Evolutionary conservation across 345 rosid genomes (phyloP), one percentile per base, ranked within the genome.

Genomic region (Arabis alpina): DNA sequence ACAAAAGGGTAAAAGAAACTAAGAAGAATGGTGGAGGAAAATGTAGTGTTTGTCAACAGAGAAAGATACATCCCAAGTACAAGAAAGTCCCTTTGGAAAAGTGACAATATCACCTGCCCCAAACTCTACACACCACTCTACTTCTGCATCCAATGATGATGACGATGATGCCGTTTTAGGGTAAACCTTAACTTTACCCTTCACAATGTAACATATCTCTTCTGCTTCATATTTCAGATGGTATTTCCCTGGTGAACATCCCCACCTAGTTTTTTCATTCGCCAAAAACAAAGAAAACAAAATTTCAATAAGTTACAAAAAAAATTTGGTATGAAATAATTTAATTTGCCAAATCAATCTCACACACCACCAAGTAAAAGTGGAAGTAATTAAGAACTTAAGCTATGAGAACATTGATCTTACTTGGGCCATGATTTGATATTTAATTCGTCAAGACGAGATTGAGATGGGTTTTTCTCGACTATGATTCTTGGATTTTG

Each of bases 381-480:
- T 8, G 10, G 44, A 47, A 67, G 15, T 37, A 30, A 34, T 19
- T 19, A 19, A 19, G 23, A 19, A 19, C 23, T 34, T 34, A 34
- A 39, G 9, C 12, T 51, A 52, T 25, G 39, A 61, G 44, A 62
- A 15, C 42, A 5, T 37, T 23, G 13, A 48, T 72, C 80, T 84
- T 81, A 92, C 98, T 92, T 92, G 84, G 98, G 97, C 95, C 98
- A 92, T 63, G 88, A 87, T 86, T 88, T 90, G 95, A 92, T 71
- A 80, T 90, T 88, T 24, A 92, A 70, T 64, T 90, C 91, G 6
- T 80, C 75, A 30, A 92, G 86, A 43, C 80, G 84, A 16, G 93
- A 73, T 42, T 88, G 84, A 49, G 97, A 62, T 54, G 97, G 93
- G 72, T 83, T 88, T 42, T 61, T 83, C 72, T 92, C 93, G 0